Percentiles rank a stretch among this genome's conserved stretches.
phyloP scores from a whole-genome alignment of 148 eudicot genomes.

The Rhododendron kiyosumense region DNA sequence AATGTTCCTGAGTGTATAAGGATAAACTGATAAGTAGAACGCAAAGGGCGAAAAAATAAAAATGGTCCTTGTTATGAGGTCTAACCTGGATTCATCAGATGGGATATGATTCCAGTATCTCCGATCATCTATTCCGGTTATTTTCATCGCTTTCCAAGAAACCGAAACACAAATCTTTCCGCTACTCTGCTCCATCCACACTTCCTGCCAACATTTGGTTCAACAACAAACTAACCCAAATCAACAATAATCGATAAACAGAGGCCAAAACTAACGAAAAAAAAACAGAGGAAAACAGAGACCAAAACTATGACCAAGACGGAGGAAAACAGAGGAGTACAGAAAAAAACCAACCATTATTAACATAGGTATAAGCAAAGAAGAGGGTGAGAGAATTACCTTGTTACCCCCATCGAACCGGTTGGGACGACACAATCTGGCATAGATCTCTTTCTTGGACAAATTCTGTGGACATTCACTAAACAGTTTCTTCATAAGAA shows the following conservation, averaged over 20 bases:
- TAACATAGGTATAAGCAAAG: not conserved
- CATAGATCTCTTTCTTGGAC: slow-evolving; percentile 43
- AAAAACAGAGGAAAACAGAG: not conserved
- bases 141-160: slow-evolving; percentile 62
- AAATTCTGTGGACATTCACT: slow-evolving; percentile 7
- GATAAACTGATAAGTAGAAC: not conserved
- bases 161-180: slow-evolving; percentile 57
- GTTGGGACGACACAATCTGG: slow-evolving; percentile 35
- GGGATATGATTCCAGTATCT: slow-evolving; percentile 58
- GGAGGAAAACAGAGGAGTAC: not conserved
- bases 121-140: slow-evolving; percentile 79
- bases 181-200: slow-evolving; percentile 58
- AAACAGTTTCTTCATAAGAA: slow-evolving; percentile 36
- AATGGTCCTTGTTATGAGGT: not conserved
- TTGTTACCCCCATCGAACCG: slow-evolving; percentile 49
- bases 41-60: not conserved
- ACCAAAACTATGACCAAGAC: too few species aligned
- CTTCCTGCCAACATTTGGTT: slow-evolving; percentile 33
- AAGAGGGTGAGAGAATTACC: slow-evolving; percentile 24
- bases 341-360: not conserved
- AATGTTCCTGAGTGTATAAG: not conserved
- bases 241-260: not conserved
- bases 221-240: not conserved
- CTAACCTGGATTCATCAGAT: slow-evolving; percentile 56
- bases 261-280: not conserved